Evolutionary conservation across 2,329 filamentous ascomycete species (phyloP).

Genomic region (Thermoascus crustaceus): DNA sequence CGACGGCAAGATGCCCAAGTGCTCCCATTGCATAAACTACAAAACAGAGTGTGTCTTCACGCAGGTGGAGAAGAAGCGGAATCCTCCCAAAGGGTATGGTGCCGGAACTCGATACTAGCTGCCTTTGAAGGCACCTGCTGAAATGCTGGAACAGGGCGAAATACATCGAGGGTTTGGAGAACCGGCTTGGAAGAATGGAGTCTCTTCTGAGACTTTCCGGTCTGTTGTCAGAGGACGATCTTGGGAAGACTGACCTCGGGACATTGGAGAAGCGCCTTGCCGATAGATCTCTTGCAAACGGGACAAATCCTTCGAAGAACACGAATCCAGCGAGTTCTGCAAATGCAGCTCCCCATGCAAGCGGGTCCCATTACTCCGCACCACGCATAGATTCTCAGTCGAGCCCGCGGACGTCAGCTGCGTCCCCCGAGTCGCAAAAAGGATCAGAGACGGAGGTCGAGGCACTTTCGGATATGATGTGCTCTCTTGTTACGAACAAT

Average conservation of each 20-base stretch:
- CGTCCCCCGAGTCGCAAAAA: conserved; percentile 47
- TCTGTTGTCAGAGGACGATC: conserved; percentile 75
- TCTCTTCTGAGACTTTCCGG: conserved; percentile 79
- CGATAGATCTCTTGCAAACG: conserved; percentile 37
- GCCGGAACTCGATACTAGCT: no score
- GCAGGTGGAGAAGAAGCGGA: conserved; percentile 97
- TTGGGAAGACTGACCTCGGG: conserved; percentile 76
- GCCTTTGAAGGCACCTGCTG: conserved; percentile 11
- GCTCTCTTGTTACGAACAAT: conserved; percentile 90
- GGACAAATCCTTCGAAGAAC: conserved; percentile 28
- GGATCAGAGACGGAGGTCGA: conserved; percentile 66
- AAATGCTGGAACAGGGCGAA: conserved; percentile 58
- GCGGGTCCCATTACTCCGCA: conserved; percentile 36
- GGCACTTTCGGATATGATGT: conserved; percentile 95
- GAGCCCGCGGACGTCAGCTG: conserved; percentile 43
- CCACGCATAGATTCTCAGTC: conserved; percentile 40
- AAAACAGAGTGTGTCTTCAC: conserved; percentile 97
- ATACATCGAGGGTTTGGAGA: conserved; percentile 95
- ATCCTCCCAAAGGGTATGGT: conserved; percentile 85
- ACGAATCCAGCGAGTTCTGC: conserved; percentile 21
- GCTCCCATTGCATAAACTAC: conserved; percentile 94
- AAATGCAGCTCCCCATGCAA: conserved; percentile 23
- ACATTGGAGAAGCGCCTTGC: conserved; percentile 71
- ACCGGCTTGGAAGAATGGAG: conserved; percentile 92
- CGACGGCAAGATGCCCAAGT: conserved; percentile 89